Evolutionary conservation across 1,139 yeast species (phyloP).

Genomic region (Blastobotrys serpentis): DNA sequence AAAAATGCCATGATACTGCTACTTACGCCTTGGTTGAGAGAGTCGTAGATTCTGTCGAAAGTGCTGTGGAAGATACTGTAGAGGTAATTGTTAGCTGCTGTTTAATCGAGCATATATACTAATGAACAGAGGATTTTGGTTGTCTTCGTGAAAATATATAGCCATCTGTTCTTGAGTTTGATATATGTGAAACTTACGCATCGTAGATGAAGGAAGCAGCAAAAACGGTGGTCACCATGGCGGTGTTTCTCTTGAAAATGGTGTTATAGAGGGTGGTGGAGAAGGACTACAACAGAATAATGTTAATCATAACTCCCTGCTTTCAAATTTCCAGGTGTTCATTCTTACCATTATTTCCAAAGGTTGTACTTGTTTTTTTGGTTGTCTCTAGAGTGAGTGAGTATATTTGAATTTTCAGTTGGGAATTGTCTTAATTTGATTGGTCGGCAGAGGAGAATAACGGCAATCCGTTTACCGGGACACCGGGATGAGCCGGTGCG

Average conservation of each 20-base stretch:
- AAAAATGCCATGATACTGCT: background rate
- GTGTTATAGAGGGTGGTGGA: conserved; percentile 61
- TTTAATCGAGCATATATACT: no score
- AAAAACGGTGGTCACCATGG: conserved; percentile 82
- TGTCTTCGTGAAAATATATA: no score
- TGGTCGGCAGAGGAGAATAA: background rate
- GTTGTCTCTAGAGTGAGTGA: background rate
- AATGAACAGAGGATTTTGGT: no score
- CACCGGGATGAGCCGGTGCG: background rate
- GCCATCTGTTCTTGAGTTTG: no score
- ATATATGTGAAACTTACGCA: conserved; percentile 46
- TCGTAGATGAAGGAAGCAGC: conserved; percentile 90
- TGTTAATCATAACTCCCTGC: background rate
- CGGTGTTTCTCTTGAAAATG: conserved; percentile 89
- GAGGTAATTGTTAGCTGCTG: conserved; percentile 9
- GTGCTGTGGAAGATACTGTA: conserved; percentile 65
- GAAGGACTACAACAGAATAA: conserved; percentile 38
- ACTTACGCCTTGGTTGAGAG: conserved; percentile 74
- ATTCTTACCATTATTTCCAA: conserved; percentile 4
- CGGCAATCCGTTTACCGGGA: no score
- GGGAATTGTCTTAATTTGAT: conserved; percentile 7
- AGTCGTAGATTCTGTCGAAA: conserved; percentile 79
- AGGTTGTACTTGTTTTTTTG: background rate
- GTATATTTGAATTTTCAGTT: conserved; percentile 2
- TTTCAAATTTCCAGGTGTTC: background rate